Evolutionary conservation across 495 filamentous ascomycete genomes (phyloP), one percentile per base, ranked within the genome.

Genomic region (Penicillium tannophilum): DNA sequence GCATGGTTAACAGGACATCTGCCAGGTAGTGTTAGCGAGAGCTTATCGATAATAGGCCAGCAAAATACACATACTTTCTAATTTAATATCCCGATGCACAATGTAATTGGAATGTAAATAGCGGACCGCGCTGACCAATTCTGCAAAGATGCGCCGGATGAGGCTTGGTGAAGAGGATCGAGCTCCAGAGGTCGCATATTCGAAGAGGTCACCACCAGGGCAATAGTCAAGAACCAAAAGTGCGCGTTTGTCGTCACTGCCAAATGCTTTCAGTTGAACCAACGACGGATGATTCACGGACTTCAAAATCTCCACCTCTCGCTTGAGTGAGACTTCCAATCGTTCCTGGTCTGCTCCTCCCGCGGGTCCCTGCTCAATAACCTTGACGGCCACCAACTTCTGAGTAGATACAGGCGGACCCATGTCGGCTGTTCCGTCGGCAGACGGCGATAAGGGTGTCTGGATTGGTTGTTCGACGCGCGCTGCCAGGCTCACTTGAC

Each of bases 21-120:
- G 65, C 20, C 54, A 44, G 35, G 3, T 24, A 24, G 2, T 12
- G 42, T 62, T 44, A 55, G 36, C 28, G 20, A 36, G 19, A 35
- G 49, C 33, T 31, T 5, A 23, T 26, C 16, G 35, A 19, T 9
- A 35, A 10, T 1, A 26, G 53, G 45, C n/a, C 10, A 23, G 14
- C 39, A 44, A 28, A 14, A 23, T 17, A 44, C 14, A 77, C 89
- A 75, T 80, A 96, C 93, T 98, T 76, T 98, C 94, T 49, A 98
- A 85, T 73, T 98, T 98, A 67, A 98, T 95, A 73, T 98, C 94
- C 26, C 94, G 86, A 68, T 98, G 94, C 43, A 97, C 93, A 61
- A 98, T 97, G 64, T 83, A 89, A 64, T 90, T 71, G 30, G 79
- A 77, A 73, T 98, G 94, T 31, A 98, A 79, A 79, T 97, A 96